Conservation (phyloP, 352 stramenopile genomes). For the Phytopythium kandeliae region DNA sequence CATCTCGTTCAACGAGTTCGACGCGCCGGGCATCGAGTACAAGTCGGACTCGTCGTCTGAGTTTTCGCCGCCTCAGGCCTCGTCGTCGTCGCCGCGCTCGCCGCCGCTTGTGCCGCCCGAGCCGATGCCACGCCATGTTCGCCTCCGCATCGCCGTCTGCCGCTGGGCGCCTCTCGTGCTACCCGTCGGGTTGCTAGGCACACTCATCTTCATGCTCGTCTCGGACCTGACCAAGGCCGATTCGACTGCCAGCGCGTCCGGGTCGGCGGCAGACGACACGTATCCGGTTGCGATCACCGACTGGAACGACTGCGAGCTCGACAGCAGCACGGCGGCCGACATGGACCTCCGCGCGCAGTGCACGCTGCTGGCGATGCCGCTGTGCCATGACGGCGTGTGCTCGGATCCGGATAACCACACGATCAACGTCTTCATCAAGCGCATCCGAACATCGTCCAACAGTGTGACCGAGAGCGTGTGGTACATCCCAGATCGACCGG, state of each 20-base stretch:
- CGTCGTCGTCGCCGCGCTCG: background rate
- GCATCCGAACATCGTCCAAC: conserved; percentile 21
- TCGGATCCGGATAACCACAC: conserved; percentile 29
- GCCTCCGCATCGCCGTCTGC: conserved; percentile 20
- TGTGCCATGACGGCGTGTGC: conserved; percentile 46
- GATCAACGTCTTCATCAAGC: conserved; percentile 48
- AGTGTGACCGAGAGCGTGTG: conserved; percentile 21
- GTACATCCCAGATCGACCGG: conserved; percentile 35
- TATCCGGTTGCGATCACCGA: conserved; percentile 11
- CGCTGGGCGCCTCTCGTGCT: conserved; percentile 28
- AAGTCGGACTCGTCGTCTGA: background rate
- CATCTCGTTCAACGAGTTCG: conserved; percentile 12
- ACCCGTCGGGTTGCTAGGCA: conserved; percentile 22
- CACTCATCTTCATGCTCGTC: conserved; percentile 25
- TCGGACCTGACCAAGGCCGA: conserved; percentile 22
- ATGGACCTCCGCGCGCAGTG: conserved; percentile 32
- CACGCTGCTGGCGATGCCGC: conserved; percentile 25
- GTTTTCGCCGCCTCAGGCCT: background rate
- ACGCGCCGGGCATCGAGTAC: background rate
- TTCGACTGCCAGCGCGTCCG: conserved; percentile 11
- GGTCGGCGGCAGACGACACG: conserved; percentile 1
- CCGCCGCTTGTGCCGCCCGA: conserved; percentile 1
- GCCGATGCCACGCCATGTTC: conserved; percentile 24
- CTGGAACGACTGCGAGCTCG: conserved; percentile 28
- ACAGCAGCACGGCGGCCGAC: conserved; percentile 15